Percentiles rank a stretch among this genome's conserved stretches.
Evolutionary conservation across 306 rosid genomes (phyloP).

Genomic region (Ochetophila trinervis): DNA sequence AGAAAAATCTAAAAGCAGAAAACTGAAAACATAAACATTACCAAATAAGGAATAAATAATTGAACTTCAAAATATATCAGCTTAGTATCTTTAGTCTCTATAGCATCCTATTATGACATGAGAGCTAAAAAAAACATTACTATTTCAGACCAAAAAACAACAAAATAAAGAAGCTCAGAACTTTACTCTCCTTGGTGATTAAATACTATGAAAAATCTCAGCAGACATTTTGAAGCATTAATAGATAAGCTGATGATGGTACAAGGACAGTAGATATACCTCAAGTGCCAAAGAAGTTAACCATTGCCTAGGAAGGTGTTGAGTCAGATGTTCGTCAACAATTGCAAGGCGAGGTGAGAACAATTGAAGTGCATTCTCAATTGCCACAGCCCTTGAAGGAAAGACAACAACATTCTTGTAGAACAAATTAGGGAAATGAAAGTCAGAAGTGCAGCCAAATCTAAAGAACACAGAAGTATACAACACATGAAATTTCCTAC

Average conservation of each 20-base stretch:
- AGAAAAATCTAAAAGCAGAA: too few species aligned
- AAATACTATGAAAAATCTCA: too few species aligned
- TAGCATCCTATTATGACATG: too few species aligned
- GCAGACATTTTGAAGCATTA: neutral
- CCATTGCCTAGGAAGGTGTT: conserved; percentile 82
- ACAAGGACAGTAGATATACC: conserved; percentile 38
- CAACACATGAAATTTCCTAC: neutral
- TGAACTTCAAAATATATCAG: too few species aligned
- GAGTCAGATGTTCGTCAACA: conserved; percentile 94
- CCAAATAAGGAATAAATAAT: too few species aligned
- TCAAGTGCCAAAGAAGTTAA: conserved; percentile 65
- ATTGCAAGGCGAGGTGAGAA: conserved; percentile 89
- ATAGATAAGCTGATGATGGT: neutral
- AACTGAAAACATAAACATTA: too few species aligned
- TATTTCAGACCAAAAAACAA: too few species aligned
- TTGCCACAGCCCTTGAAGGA: conserved; percentile 90
- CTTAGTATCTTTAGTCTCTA: too few species aligned
- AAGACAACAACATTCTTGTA: conserved; percentile 84
- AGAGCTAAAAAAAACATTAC: too few species aligned
- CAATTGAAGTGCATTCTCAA: conserved; percentile 89
- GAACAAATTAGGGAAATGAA: conserved; percentile 30
- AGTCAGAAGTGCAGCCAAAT: conserved; percentile 31
- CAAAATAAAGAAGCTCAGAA: too few species aligned
- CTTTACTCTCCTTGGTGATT: too few species aligned
- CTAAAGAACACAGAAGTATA: neutral